phyloP scores from a whole-genome alignment of 495 filamentous ascomycete genomes.

The Penicillium bialowiezense region DNA sequence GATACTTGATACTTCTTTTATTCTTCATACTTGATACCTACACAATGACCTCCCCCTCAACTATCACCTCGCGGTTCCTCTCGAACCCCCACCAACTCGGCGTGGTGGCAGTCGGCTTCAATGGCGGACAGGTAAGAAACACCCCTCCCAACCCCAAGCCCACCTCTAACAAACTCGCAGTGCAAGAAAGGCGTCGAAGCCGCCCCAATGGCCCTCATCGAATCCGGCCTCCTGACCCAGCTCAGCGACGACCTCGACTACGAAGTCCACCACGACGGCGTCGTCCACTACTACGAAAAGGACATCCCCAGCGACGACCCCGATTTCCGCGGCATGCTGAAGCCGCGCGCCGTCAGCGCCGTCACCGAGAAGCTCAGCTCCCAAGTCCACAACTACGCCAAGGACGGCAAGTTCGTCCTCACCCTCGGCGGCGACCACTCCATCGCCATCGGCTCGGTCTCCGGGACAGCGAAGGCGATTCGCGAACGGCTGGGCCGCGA shows the following conservation, averaged over 20 bases:
- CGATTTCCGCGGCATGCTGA: conserved; percentile 86
- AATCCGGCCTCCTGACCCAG: conserved; percentile 81
- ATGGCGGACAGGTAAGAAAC: conserved; percentile 85
- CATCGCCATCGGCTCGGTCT: conserved; percentile 91
- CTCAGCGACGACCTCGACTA: conserved; percentile 83
- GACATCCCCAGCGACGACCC: conserved; percentile 66
- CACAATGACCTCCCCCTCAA: conserved; percentile 51
- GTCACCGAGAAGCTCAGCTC: conserved; percentile 77
- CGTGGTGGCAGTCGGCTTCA: conserved; percentile 94
- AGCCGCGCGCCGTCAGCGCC: conserved; percentile 80
- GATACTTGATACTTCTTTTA: no score
- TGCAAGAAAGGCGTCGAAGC: conserved; percentile 91
- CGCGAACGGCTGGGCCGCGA: conserved; percentile 77
- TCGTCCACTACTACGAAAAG: conserved; percentile 78
- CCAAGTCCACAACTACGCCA: conserved; percentile 86
- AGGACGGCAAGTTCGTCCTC: conserved; percentile 79
- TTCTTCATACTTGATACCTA: conserved; percentile 1
- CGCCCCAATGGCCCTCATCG: conserved; percentile 86
- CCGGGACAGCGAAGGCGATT: conserved; percentile 79
- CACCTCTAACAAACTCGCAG: no score
- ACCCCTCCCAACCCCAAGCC: no score
- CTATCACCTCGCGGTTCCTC: conserved; percentile 80
- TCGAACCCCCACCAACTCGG: conserved; percentile 73
- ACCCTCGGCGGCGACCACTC: conserved; percentile 96
- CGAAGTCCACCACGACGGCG: conserved; percentile 78